phyloP scores from a whole-genome alignment of 2,329 filamentous ascomycete genomes.

The Nothopassalora personata region DNA sequence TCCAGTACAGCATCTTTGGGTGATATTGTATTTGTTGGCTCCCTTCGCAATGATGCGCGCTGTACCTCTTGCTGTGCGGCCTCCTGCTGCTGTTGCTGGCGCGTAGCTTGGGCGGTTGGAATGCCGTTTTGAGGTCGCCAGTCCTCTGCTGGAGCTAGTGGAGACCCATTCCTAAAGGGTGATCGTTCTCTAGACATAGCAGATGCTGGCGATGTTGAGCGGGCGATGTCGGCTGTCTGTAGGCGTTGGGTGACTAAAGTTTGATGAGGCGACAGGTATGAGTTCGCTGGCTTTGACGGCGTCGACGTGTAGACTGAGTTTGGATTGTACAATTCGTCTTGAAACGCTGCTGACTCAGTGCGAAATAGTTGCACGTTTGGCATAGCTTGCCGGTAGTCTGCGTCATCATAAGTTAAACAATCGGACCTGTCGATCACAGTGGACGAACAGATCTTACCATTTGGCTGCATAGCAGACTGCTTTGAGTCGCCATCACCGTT shows the following conservation, averaged over 20 bases:
- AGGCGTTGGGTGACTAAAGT: slow-evolving; percentile 69
- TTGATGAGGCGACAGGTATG: slow-evolving; percentile 48
- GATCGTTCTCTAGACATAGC: slow-evolving; percentile 62
- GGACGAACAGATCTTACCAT: slow-evolving; percentile 39
- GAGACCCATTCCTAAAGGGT: slow-evolving; percentile 68
- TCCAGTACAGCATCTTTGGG: slow-evolving; percentile 88
- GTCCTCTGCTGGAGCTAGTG: slow-evolving; percentile 41
- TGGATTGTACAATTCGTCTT: slow-evolving; percentile 79
- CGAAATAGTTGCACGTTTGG: slow-evolving; percentile 67
- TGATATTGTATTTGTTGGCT: slow-evolving; percentile 74
- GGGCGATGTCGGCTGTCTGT: slow-evolving; percentile 69
- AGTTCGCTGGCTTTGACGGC: slow-evolving; percentile 56
- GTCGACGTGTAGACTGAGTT: slow-evolving; percentile 57
- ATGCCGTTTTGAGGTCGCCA: slow-evolving; percentile 43
- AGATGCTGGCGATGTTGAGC: slow-evolving; percentile 52
- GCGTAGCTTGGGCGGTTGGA: slow-evolving; percentile 53
- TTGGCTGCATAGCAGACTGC: slow-evolving; percentile 43
- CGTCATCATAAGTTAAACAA: slow-evolving; percentile 60
- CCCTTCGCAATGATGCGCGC: slow-evolving; percentile 27
- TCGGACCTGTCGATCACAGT: slow-evolving; percentile 35
- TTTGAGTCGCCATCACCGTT: slow-evolving; percentile 52
- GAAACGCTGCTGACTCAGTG: slow-evolving; percentile 79
- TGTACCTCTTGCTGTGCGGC: slow-evolving; percentile 48
- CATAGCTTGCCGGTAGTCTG: slow-evolving; percentile 48
- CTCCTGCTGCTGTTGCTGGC: slow-evolving; percentile 58